phyloP scores from a whole-genome alignment of 352 stramenopile genomes.

The Elongisporangium anandrum region DNA sequence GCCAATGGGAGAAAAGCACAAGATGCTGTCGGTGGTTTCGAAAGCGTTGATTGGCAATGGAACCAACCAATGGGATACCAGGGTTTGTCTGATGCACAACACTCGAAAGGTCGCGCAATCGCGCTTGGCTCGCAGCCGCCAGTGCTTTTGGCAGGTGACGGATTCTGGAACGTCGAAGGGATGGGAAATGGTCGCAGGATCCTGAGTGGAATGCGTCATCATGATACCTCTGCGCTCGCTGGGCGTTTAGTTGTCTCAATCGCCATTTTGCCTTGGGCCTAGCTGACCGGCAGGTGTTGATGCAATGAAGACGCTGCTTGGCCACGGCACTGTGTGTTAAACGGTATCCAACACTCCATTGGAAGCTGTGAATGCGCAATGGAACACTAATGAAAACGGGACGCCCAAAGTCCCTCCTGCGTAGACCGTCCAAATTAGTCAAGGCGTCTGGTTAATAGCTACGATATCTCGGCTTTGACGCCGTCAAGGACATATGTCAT shows the following conservation, averaged over 20 bases:
- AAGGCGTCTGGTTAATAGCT: background rate
- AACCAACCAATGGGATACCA: conserved; percentile 1
- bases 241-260: background rate
- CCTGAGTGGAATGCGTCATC: background rate
- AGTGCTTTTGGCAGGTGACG: background rate
- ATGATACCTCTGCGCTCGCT: background rate
- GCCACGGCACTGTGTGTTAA: background rate
- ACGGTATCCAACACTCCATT: background rate
- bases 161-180: background rate
- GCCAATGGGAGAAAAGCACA: conserved; percentile 4
- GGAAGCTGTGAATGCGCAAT: too few species aligned
- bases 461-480: background rate
- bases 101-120: background rate
- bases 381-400: too few species aligned
- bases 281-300: background rate
- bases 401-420: too few species aligned
- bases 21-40: conserved; percentile 1
- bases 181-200: background rate
- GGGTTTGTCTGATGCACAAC: background rate
- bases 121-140: background rate
- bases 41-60: conserved; percentile 2
- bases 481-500: too few species aligned
- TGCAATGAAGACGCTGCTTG: background rate
- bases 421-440: background rate
- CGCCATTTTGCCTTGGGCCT: background rate